Conservation (phyloP, 306 rosid species). For the Quercus variabilis region DNA sequence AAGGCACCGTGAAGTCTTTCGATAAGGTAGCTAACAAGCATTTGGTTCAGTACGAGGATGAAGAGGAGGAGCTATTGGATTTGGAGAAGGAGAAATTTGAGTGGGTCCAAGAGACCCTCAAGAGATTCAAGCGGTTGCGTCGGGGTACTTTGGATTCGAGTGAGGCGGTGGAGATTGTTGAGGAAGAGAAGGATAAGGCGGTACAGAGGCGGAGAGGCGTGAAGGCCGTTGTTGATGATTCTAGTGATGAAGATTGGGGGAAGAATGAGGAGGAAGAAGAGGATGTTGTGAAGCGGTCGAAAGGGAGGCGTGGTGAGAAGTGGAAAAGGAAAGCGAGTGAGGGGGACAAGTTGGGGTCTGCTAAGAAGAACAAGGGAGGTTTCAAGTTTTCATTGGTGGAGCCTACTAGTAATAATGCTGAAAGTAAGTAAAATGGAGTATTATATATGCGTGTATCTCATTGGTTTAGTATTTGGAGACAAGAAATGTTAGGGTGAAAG, state of each 20-base stretch:
- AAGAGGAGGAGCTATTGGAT: constrained; percentile 59
- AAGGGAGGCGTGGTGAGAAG: constrained; percentile 34
- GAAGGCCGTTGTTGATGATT: constrained; percentile 19
- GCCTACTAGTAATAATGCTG: constrained; percentile 35
- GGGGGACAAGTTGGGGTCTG: constrained; percentile 33
- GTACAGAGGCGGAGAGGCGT: background rate
- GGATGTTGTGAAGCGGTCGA: constrained; percentile 23
- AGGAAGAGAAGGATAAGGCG: background rate
- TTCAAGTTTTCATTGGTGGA: constrained; percentile 29
- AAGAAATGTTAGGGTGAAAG: background rate
- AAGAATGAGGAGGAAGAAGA: constrained; percentile 20
- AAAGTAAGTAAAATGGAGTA: constrained; percentile 41
- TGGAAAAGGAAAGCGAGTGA: constrained; percentile 49
- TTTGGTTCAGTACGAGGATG: constrained; percentile 66
- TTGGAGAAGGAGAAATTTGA: constrained; percentile 62
- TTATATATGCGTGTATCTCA: background rate
- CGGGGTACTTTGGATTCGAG: constrained; percentile 17
- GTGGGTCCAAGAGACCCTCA: constrained; percentile 44
- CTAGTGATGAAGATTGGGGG: too few species aligned
- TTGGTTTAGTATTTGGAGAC: background rate
- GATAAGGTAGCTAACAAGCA: constrained; percentile 44
- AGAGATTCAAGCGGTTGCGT: constrained; percentile 41
- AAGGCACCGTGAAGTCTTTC: constrained; percentile 61
- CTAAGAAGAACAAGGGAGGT: constrained; percentile 50
- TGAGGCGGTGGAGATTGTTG: background rate